Evolutionary conservation across 2,329 filamentous ascomycete genomes (phyloP).

Genomic region (Beauveria varroae): DNA sequence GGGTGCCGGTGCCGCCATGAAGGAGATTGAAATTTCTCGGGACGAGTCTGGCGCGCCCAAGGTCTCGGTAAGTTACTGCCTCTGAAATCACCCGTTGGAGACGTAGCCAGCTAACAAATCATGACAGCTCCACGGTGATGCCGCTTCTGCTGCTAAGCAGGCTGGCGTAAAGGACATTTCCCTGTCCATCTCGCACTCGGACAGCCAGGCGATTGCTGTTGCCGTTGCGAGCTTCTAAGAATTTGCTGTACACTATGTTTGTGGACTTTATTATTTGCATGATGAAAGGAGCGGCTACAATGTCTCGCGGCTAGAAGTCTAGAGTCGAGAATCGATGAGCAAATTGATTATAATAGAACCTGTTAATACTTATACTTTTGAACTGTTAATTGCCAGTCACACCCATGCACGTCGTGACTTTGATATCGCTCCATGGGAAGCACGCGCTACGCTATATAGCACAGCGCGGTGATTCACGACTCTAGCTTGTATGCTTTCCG

Average conservation of each 20-base stretch:
- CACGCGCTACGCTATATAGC: not conserved
- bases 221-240: constrained; percentile 72
- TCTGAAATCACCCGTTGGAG: not conserved
- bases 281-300: constrained; percentile 1
- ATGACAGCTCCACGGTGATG: constrained; percentile 73
- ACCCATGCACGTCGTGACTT: not conserved
- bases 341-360: constrained; percentile 10
- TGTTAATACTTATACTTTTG: constrained; percentile 9
- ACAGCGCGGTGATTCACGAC: not conserved
- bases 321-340: not conserved
- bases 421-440: not conserved
- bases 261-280: constrained; percentile 1
- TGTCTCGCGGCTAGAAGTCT: not conserved
- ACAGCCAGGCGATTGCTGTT: constrained; percentile 88
- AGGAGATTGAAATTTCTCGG: constrained; percentile 87
- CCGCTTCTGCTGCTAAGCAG: constrained; percentile 73
- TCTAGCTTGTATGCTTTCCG: not conserved
- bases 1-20: constrained; percentile 82
- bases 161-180: constrained; percentile 82
- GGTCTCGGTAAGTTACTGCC: constrained; percentile 62
- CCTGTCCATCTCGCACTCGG: constrained; percentile 93
- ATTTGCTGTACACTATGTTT: constrained; percentile 1
- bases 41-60: constrained; percentile 75
- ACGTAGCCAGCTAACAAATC: constrained; percentile 29
- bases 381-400: not conserved